phyloP scores from a whole-genome alignment of 208 protist species.

The Leishmania turanica region DNA sequence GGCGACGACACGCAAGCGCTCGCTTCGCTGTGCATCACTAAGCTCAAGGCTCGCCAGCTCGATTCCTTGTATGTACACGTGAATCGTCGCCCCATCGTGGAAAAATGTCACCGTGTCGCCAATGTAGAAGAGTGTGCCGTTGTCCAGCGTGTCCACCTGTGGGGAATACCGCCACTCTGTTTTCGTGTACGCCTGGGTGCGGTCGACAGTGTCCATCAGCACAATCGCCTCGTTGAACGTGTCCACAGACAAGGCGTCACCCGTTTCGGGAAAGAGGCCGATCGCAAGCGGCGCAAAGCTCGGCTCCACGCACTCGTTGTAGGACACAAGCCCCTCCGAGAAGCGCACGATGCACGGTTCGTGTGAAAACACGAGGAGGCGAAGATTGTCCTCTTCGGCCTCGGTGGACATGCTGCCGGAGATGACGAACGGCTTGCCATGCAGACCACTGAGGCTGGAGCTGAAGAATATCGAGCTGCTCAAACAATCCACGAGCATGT shows the following conservation, averaged over 20 bases:
- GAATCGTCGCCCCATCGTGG: constrained; percentile 29
- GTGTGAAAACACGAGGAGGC: constrained; percentile 71
- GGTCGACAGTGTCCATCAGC: constrained; percentile 65
- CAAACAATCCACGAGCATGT: constrained; percentile 68
- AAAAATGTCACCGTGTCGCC: constrained; percentile 82
- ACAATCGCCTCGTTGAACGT: constrained; percentile 47
- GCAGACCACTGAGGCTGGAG: constrained; percentile 62
- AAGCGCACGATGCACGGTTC: constrained; percentile 57
- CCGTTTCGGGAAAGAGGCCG: constrained; percentile 55
- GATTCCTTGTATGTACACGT: constrained; percentile 47
- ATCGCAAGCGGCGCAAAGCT: constrained; percentile 63
- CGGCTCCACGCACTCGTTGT: constrained; percentile 45
- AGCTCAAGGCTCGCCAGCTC: constrained; percentile 35
- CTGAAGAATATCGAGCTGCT: constrained; percentile 65
- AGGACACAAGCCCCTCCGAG: constrained; percentile 55
- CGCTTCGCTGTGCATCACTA: constrained; percentile 24
- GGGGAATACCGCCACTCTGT: constrained; percentile 52
- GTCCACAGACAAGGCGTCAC: constrained; percentile 21
- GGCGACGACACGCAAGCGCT: constrained; percentile 60
- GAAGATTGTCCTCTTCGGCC: constrained; percentile 55
- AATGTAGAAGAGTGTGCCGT: constrained; percentile 69
- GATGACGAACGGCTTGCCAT: constrained; percentile 65
- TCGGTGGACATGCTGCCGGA: constrained; percentile 48
- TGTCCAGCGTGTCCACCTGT: constrained; percentile 36
- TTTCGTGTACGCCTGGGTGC: constrained; percentile 42